phyloP scores from a whole-genome alignment of 1,139 yeast genomes.

The Tardiomyces depauwii region DNA sequence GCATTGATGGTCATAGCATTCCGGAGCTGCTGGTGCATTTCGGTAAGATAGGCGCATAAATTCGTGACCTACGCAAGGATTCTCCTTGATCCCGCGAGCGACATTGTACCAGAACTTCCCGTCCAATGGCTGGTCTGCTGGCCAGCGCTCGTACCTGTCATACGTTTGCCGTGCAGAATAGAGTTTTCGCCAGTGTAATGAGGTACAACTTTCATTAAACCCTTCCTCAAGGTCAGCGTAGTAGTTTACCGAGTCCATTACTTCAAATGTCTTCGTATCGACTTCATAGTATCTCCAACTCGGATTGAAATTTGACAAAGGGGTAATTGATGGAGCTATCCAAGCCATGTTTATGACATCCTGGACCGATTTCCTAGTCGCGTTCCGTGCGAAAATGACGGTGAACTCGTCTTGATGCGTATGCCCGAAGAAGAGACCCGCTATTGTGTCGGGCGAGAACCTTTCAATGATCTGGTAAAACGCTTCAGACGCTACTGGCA shows the following conservation, averaged over 20 bases:
- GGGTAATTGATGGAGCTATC: slow-evolving; percentile 59
- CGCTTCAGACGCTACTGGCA: slow-evolving; percentile 51
- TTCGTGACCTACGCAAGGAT: slow-evolving; percentile 34
- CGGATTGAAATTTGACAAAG: slow-evolving; percentile 48
- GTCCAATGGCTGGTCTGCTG: slow-evolving; percentile 18
- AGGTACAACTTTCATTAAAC: slow-evolving; percentile 26
- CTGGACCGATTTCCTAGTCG: slow-evolving; percentile 28
- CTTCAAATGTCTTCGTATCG: slow-evolving; percentile 49
- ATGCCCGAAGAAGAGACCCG: slow-evolving; percentile 61
- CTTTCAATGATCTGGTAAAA: slow-evolving; percentile 50
- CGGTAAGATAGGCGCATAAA: slow-evolving; percentile 41
- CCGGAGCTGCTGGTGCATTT: slow-evolving; percentile 1
- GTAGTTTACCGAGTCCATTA: slow-evolving; percentile 49
- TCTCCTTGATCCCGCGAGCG: slow-evolving; percentile 18
- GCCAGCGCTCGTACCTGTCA: slow-evolving; percentile 16
- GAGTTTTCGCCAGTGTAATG: slow-evolving; percentile 17
- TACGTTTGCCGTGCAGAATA: slow-evolving; percentile 23
- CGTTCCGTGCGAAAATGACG: slow-evolving; percentile 35
- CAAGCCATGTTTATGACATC: slow-evolving; percentile 44
- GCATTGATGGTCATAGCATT: not conserved
- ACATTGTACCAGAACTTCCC: slow-evolving; percentile 23
- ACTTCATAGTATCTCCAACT: slow-evolving; percentile 66
- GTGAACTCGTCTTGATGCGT: slow-evolving; percentile 62
- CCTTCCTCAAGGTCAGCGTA: slow-evolving; percentile 33
- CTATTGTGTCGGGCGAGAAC: slow-evolving; percentile 57